phyloP scores from a whole-genome alignment of 768 basidiomycete genomes.

The Russula virescens region DNA sequence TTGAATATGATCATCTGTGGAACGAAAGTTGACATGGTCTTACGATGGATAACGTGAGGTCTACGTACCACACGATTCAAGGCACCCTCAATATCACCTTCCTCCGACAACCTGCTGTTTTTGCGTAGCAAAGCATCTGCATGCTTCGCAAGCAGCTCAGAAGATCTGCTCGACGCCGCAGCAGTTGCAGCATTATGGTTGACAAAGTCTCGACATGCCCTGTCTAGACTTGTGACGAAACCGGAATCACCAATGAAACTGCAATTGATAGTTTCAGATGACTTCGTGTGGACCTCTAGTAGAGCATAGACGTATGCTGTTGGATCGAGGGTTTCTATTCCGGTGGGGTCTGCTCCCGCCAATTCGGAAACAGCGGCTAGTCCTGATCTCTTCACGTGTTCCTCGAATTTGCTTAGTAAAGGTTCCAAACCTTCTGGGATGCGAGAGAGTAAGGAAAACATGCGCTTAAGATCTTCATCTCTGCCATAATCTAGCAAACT shows the following conservation, averaged over 20 bases:
- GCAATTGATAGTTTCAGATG: constrained; percentile 78
- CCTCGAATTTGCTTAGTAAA: constrained; percentile 86
- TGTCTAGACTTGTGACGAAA: constrained; percentile 89
- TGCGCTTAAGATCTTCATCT: constrained; percentile 89
- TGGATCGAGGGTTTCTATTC: constrained; percentile 68
- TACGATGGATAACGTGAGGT: not conserved
- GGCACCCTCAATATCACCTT: too few relatives aligned
- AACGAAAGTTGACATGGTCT: not conserved
- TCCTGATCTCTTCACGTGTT: constrained; percentile 91
- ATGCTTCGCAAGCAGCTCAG: constrained; percentile 89
- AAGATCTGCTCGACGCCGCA: constrained; percentile 75
- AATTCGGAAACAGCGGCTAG: constrained; percentile 73
- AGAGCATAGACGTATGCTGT: constrained; percentile 93
- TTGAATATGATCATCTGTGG: constrained; percentile 93
- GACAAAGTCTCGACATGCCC: constrained; percentile 93
- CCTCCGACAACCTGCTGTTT: constrained; percentile 79
- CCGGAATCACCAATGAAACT: constrained; percentile 91
- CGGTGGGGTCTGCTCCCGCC: constrained; percentile 47
- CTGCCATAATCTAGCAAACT: constrained; percentile 86
- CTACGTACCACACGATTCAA: constrained; percentile 79
- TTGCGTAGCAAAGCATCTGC: constrained; percentile 85
- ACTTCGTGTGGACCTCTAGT: constrained; percentile 87
- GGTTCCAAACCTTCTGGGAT: constrained; percentile 90
- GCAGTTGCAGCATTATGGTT: constrained; percentile 91
- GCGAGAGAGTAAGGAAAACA: constrained; percentile 89